These are phyloP conservation scores for Rhodotorula sphaerocarpa DNA, from an alignment of 768 basidiomycete genomes.

Conservation along the genomic window DNA sequence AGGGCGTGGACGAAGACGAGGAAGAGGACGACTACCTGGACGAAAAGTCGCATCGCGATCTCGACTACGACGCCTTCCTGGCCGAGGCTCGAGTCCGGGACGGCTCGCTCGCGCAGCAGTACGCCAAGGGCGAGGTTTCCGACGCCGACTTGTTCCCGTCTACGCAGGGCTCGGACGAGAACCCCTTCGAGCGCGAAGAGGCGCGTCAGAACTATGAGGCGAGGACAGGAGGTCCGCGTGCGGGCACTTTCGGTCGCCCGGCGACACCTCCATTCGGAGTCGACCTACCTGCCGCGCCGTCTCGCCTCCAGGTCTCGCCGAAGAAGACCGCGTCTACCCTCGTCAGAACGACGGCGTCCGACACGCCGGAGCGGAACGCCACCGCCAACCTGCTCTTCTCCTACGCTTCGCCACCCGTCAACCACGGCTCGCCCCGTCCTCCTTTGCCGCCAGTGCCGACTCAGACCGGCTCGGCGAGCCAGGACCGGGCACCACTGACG, in stretches of 20 bases:
- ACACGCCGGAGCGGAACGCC: neutral
- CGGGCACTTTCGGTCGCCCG: neutral
- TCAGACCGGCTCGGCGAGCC: neutral
- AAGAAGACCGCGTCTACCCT: slow-evolving; percentile 23
- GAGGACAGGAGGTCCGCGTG: neutral
- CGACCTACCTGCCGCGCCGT: slow-evolving; percentile 27
- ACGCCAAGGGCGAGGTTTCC: slow-evolving; percentile 9
- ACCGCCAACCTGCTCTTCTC: slow-evolving; percentile 16
- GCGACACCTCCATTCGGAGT: slow-evolving; percentile 7
- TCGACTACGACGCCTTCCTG: slow-evolving; percentile 27
- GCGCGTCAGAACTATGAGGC: neutral
- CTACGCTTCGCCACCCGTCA: slow-evolving; percentile 18
- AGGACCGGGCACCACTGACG: neutral
- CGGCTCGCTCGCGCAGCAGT: slow-evolving; percentile 14
- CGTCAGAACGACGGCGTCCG: slow-evolving; percentile 3
- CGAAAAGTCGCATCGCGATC: slow-evolving; percentile 2
- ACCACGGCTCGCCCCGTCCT: neutral
- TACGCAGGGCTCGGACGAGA: neutral
- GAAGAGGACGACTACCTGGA: slow-evolving; percentile 3
- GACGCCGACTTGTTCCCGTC: neutral
- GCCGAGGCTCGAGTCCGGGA: slow-evolving; percentile 24
- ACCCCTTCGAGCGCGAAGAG: neutral
- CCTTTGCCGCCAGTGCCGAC: neutral
- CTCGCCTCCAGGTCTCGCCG: slow-evolving; percentile 27
- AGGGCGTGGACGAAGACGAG: slow-evolving; percentile 3